phyloP scores from a whole-genome alignment of 1,139 yeast genomes.

The Geotrichum australiense region DNA sequence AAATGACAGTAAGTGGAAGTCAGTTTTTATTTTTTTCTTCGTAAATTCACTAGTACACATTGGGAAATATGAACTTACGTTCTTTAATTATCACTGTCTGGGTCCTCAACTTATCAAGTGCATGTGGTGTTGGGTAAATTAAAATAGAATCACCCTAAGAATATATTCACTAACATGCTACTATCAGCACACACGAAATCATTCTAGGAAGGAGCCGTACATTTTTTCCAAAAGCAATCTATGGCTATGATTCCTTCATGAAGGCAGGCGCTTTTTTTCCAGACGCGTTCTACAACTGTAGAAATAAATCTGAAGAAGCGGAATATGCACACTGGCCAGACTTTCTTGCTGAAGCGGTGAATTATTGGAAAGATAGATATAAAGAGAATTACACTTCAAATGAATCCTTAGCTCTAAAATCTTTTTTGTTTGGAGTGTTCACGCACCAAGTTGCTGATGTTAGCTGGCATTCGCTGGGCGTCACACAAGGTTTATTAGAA shows the following conservation, averaged over 20 bases:
- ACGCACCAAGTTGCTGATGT: slow-evolving; percentile 55
- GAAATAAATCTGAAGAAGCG: slow-evolving; percentile 44
- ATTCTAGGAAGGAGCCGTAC: slow-evolving; percentile 36
- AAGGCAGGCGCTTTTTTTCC: slow-evolving; percentile 57
- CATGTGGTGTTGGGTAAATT: slow-evolving; percentile 9
- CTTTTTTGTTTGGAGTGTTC: slow-evolving; percentile 48
- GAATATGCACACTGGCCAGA: slow-evolving; percentile 64
- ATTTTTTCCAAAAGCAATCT: slow-evolving; percentile 31
- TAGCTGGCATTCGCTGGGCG: slow-evolving; percentile 55
- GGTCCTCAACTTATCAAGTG: too few species aligned
- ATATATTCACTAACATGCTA: neutral
- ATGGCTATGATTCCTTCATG: slow-evolving; percentile 21
- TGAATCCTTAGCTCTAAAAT: slow-evolving; percentile 33
- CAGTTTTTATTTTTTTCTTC: too few species aligned
- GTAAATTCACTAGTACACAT: neutral
- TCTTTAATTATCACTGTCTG: too few species aligned
- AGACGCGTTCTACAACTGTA: slow-evolving; percentile 53
- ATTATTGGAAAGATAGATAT: slow-evolving; percentile 36
- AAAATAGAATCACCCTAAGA: too few species aligned
- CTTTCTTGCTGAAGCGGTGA: slow-evolving; percentile 41
- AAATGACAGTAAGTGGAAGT: too few species aligned
- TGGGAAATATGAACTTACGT: neutral
- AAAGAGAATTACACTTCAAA: too few species aligned
- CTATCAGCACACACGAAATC: slow-evolving; percentile 37
- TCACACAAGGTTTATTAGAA: slow-evolving; percentile 45